A percentile compares a stretch with the other conserved stretches of the same genome.
Conservation (phyloP, 495 filamentous ascomycete genomes). For the Xylaria cubensis region DNA sequence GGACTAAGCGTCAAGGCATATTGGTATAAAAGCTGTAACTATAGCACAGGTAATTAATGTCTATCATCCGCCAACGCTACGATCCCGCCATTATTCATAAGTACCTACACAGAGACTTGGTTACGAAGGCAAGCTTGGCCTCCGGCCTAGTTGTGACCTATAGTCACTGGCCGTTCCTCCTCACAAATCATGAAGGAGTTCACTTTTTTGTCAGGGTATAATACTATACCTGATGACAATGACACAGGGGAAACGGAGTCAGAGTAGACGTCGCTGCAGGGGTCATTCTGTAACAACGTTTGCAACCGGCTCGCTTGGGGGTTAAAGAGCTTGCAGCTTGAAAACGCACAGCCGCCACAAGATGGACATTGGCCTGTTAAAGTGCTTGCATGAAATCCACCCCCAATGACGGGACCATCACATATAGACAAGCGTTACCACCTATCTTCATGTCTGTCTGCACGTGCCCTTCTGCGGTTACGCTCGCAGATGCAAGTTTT, state of each 20-base stretch:
- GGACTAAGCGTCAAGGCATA: neutral
- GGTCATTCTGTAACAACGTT: neutral
- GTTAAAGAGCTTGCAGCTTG: constrained; percentile 1
- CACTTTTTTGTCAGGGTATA: too few species aligned
- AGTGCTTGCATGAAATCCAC: neutral
- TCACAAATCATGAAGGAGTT: neutral
- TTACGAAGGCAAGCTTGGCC: neutral
- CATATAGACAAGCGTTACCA: neutral
- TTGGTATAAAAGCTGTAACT: neutral
- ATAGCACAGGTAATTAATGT: neutral
- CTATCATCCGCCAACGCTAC: neutral
- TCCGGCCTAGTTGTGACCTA: neutral
- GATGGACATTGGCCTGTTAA: neutral
- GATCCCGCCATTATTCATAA: neutral
- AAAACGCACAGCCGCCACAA: neutral
- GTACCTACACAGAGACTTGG: neutral
- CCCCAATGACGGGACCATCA: neutral
- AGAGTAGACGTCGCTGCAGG: constrained; percentile 3
- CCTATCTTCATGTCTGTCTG: neutral
- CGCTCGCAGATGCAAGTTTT: neutral
- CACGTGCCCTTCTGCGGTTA: neutral
- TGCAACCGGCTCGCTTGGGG: constrained; percentile 1
- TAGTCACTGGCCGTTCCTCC: neutral
- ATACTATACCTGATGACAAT: neutral
- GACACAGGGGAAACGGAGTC: neutral